phyloP scores from a whole-genome alignment of 257 asterid species.

The Perilla frutescens region DNA sequence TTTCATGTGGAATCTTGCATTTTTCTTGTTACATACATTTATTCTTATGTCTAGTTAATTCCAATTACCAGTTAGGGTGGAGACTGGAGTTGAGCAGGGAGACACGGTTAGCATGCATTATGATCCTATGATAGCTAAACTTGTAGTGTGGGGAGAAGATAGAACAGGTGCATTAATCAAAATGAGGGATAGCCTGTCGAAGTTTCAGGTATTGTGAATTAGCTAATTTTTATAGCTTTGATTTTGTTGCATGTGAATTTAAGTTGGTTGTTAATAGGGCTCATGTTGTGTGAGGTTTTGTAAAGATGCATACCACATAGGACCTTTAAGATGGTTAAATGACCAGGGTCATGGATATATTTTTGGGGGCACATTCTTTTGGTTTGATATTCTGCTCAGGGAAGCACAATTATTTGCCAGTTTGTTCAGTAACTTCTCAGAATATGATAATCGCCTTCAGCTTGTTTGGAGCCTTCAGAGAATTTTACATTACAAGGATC shows the following conservation, averaged over 20 bases:
- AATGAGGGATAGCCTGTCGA: slow-evolving; percentile 84
- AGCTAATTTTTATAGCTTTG: not conserved
- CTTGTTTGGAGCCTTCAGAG: slow-evolving; percentile 18
- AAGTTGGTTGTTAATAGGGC: slow-evolving; percentile 10
- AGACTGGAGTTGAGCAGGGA: slow-evolving; percentile 98
- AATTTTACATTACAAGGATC: slow-evolving; percentile 1
- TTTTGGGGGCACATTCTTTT: slow-evolving; percentile 20
- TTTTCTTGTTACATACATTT: slow-evolving; percentile 26
- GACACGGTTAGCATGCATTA: slow-evolving; percentile 98
- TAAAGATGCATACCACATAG: slow-evolving; percentile 15
- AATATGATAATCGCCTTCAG: not conserved
- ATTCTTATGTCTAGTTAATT: slow-evolving; percentile 44
- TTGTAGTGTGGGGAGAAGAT: slow-evolving; percentile 97
- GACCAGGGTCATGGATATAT: slow-evolving; percentile 13
- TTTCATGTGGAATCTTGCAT: slow-evolving; percentile 16
- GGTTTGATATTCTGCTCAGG: not conserved
- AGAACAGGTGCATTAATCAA: slow-evolving; percentile 79
- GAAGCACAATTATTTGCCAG: slow-evolving; percentile 10
- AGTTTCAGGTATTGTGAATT: slow-evolving; percentile 72
- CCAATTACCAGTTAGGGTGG: slow-evolving; percentile 80
- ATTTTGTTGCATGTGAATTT: not conserved
- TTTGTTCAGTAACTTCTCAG: slow-evolving; percentile 11
- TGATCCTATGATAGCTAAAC: slow-evolving; percentile 99
- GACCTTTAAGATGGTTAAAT: slow-evolving; percentile 24
- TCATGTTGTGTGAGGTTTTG: slow-evolving; percentile 7